Percentiles rank a stretch among this genome's conserved stretches.
Conservation (phyloP, 108 stramenopile species). For the Chaetoceros tenuissimus region DNA sequence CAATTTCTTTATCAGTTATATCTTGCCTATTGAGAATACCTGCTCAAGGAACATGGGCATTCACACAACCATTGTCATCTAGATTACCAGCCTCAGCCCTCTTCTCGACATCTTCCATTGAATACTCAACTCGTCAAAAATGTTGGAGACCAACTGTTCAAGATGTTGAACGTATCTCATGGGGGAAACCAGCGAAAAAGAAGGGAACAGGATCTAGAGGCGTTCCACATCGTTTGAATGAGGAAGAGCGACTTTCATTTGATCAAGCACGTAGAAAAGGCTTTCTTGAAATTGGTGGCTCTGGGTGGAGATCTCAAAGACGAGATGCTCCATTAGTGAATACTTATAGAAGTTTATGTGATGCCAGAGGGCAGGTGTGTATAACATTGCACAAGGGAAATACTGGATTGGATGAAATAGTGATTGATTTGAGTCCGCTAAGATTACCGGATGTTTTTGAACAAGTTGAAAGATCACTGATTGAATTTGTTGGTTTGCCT, state of each 20-base stretch:
- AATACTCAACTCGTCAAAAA: conserved; percentile 14
- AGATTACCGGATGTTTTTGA: conserved; percentile 42
- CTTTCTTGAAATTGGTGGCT: conserved; percentile 61
- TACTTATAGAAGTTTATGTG: conserved; percentile 69
- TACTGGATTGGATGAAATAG: conserved; percentile 37
- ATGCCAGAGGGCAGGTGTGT: conserved; percentile 59
- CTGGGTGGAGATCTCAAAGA: conserved; percentile 63
- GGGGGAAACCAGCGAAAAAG: conserved; percentile 77
- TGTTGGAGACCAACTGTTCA: conserved; percentile 64
- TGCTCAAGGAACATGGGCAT: too few species aligned
- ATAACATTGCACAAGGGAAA: conserved; percentile 62
- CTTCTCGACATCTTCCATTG: neutral
- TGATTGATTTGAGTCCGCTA: conserved; percentile 70
- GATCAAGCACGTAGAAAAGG: conserved; percentile 74
- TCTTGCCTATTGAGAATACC: too few species aligned
- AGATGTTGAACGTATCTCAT: conserved; percentile 76
- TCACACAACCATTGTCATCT: too few species aligned
- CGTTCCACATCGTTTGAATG: conserved; percentile 73
- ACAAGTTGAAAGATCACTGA: conserved; percentile 25
- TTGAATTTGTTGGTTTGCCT: conserved; percentile 18
- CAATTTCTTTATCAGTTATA: too few species aligned
- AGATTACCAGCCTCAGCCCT: too few species aligned
- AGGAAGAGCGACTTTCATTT: conserved; percentile 60
- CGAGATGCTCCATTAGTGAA: conserved; percentile 75
- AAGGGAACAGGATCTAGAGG: conserved; percentile 76